Evolutionary conservation across 495 filamentous ascomycete species (phyloP), one percentile per base, ranked within the genome.

Genomic region (Penicillium dipodomyicola): DNA sequence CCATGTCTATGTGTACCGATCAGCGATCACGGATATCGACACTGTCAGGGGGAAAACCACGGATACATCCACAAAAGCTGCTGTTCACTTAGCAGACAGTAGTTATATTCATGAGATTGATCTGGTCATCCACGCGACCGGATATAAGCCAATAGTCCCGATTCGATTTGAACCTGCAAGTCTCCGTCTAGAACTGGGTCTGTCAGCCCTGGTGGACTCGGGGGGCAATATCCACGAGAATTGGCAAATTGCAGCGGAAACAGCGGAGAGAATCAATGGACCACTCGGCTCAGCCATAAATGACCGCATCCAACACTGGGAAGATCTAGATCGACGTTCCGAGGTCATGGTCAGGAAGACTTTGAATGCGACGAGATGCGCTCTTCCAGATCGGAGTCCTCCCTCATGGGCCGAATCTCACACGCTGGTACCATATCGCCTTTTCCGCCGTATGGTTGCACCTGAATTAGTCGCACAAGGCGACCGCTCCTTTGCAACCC

Each of bases 361-460:
- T 10, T 60, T 67, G 23, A 15, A 19, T 19, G 27, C 30, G 17
- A 58, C 55, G 0, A 54, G 49, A n/a, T 63, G 63, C 15, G 7
- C 37, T 9, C 52, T 45, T 11, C 39, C 29, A 20, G 62, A 59
- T 40, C 33, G 51, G 30, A 17, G 55, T 53, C 27, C 39, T 30
- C 35, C 53, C 29, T 49, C 59, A 67, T 43, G 59, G 65, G 25
- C 25, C 45, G 37, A 23, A 30, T 59, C 63, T 3, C 74, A 59
- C 39, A 62, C 63, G 7, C 3, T 58, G 5, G 14, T 60, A 1
- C 59, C 66, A 10, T 67, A 65, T 46, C 70, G 70, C 8, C 74
- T 91, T 0, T 86, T 87, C 65, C 84, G 80, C 49, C 86, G 88
- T 55, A 80, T 90, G 65, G 81, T 83, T 0, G 57, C 64, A 0